A percentile compares a stretch with the other conserved stretches of the same genome.
Conservation (phyloP, 2,329 filamentous ascomycete species). For the Aureobasidium sp. region DNA sequence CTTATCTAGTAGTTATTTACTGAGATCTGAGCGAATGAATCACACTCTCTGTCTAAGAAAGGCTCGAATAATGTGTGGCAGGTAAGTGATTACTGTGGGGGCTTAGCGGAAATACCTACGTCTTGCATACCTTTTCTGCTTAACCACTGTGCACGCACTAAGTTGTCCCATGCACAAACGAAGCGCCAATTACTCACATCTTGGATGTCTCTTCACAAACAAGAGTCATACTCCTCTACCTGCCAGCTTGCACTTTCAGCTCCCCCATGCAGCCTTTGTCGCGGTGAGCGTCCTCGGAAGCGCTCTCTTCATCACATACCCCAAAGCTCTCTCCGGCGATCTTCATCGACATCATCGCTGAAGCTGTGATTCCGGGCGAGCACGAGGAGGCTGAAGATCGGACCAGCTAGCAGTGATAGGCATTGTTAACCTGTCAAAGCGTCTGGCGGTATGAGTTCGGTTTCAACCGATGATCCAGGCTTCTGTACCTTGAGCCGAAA, state of each 20-base stretch:
- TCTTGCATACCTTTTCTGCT: not conserved
- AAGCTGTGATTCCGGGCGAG: not conserved
- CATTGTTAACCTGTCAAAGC: not conserved
- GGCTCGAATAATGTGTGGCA: not conserved
- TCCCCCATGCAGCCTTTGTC: not conserved
- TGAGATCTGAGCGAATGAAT: not conserved
- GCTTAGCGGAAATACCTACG: not conserved
- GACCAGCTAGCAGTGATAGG: not conserved
- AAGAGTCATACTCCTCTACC: not conserved
- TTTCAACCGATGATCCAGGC: not conserved
- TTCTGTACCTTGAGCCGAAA: not conserved
- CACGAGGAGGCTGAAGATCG: not conserved
- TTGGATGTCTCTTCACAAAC: not conserved
- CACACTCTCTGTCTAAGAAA: not conserved
- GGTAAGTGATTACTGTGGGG: not conserved
- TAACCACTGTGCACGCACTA: not conserved
- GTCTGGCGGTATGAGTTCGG: not conserved
- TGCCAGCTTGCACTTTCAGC: not conserved
- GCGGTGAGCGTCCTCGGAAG: not conserved
- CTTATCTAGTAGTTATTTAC: not conserved
- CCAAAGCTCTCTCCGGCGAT: not conserved
- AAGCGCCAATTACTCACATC: not conserved
- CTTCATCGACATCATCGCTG: not conserved
- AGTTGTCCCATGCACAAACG: not conserved
- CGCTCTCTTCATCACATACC: not conserved